These are phyloP conservation scores for Arthrobotrys conoides DNA, from an alignment of 2,329 filamentous ascomycete species.

Conservation along the genomic window DNA sequence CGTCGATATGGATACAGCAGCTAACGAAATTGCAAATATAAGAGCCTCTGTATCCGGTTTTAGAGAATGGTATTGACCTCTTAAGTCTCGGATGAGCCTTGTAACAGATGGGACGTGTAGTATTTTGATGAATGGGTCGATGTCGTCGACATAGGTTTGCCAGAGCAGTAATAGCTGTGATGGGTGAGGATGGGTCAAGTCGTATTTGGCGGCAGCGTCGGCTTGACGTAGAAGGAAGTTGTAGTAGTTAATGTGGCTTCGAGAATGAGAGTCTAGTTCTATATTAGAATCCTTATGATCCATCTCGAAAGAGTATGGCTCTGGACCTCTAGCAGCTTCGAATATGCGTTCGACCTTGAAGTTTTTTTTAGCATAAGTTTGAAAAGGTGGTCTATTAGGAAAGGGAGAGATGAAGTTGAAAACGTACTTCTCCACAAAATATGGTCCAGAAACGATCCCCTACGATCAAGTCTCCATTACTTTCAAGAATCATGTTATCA, in stretches of 20 bases:
- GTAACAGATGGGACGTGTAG: slow-evolving; percentile 65
- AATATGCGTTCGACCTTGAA: slow-evolving; percentile 56
- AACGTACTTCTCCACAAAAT: slow-evolving; percentile 48
- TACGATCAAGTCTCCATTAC: slow-evolving; percentile 44
- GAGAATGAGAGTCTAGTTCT: not conserved
- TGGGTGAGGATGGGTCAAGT: slow-evolving; percentile 33
- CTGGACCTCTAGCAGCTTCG: slow-evolving; percentile 46
- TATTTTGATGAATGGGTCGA: slow-evolving; percentile 63
- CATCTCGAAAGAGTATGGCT: slow-evolving; percentile 36
- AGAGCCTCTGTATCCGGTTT: slow-evolving; percentile 68
- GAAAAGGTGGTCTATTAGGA: not conserved
- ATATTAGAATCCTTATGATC: slow-evolving; percentile 17
- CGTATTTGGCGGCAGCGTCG: slow-evolving; percentile 41
- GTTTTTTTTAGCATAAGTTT: not conserved
- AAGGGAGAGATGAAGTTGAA: not conserved
- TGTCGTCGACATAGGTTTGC: slow-evolving; percentile 63
- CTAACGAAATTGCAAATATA: slow-evolving; percentile 74
- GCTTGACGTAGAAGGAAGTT: slow-evolving; percentile 48
- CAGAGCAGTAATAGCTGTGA: slow-evolving; percentile 61
- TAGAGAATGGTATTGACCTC: slow-evolving; percentile 64
- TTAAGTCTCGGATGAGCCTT: slow-evolving; percentile 66
- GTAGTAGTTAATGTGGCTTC: slow-evolving; percentile 47
- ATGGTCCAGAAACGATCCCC: slow-evolving; percentile 57
- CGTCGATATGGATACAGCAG: slow-evolving; percentile 69
- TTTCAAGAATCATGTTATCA: slow-evolving; percentile 26